These are phyloP conservation scores for Colletotrichum plurivorum DNA, from an alignment of 2,329 filamentous ascomycete genomes.

Conservation along the genomic window DNA sequence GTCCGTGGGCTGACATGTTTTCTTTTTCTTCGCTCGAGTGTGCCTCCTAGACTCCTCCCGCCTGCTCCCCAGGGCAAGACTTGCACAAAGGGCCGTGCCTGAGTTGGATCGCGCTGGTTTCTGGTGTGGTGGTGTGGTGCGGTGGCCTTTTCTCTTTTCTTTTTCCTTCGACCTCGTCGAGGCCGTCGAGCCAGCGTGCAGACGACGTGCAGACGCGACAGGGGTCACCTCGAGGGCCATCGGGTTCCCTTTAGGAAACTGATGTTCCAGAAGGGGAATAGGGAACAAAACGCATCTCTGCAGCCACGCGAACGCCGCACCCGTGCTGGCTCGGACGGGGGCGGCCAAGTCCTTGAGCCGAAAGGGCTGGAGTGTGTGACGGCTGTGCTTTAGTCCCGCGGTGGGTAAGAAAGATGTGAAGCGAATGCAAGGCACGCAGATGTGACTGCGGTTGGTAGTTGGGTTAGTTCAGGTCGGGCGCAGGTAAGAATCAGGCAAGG, in stretches of 20 bases:
- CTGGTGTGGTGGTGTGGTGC: not conserved
- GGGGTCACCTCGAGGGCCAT: not conserved
- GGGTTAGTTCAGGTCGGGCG: not conserved
- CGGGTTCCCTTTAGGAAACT: not conserved
- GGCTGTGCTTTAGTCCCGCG: not conserved
- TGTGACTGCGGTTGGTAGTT: not conserved
- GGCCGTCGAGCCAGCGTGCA: slow-evolving; percentile 17
- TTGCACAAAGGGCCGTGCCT: not conserved
- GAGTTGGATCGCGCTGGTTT: too few species aligned
- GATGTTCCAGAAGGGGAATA: slow-evolving; percentile 10
- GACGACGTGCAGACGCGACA: slow-evolving; percentile 16
- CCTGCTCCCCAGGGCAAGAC: not conserved
- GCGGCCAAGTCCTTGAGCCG: not conserved
- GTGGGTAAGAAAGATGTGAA: not conserved
- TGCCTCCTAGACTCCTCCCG: not conserved
- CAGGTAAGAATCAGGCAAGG: not conserved
- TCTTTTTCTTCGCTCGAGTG: slow-evolving; percentile 3
- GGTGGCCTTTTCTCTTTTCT: slow-evolving; percentile 13
- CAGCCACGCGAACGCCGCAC: too few species aligned
- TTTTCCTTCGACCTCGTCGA: slow-evolving; percentile 17
- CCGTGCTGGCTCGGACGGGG: too few species aligned
- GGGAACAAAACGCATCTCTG: not conserved
- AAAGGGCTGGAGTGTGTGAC: slow-evolving; percentile 1
- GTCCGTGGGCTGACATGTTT: slow-evolving; percentile 11
- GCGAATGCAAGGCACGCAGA: slow-evolving; percentile 20